Evolutionary conservation across 768 basidiomycete genomes (phyloP).

Genomic region (Mycena capillaripes): DNA sequence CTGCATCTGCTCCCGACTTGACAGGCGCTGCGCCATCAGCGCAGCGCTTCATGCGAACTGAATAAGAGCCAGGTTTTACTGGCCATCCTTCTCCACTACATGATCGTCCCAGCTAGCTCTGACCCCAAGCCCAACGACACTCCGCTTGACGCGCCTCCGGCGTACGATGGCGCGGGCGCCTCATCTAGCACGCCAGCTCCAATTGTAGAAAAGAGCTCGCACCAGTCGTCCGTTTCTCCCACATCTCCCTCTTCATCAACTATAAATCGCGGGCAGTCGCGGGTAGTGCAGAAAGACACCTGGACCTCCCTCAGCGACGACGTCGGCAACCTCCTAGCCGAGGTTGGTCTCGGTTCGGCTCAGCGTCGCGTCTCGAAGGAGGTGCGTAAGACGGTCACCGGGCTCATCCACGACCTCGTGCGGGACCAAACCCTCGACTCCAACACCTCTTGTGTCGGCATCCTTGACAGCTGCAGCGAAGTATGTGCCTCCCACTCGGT

Average conservation of each 20-base stretch:
- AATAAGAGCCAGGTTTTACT: background rate
- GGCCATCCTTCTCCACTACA: background rate
- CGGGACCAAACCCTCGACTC: constrained; percentile 35
- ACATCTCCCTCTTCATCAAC: constrained; percentile 11
- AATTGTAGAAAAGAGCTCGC: constrained; percentile 11
- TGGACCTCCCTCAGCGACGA: constrained; percentile 27
- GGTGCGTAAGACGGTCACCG: constrained; percentile 48
- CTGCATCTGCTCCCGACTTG: no score
- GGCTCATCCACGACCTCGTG: constrained; percentile 58
- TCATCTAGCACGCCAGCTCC: background rate
- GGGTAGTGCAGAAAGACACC: constrained; percentile 15
- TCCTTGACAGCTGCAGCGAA: constrained; percentile 62
- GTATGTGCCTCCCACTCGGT: constrained; percentile 56
- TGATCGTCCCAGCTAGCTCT: constrained; percentile 16
- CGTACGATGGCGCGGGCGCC: constrained; percentile 19
- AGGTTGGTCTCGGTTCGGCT: constrained; percentile 15
- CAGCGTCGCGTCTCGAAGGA: constrained; percentile 47
- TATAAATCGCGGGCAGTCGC: background rate
- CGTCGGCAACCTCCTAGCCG: constrained; percentile 17
- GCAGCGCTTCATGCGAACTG: no score
- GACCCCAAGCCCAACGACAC: constrained; percentile 2
- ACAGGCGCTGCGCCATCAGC: no score
- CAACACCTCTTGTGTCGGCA: constrained; percentile 36
- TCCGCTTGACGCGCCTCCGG: constrained; percentile 26
- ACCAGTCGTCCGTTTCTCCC: background rate